phyloP scores from a whole-genome alignment of 2,329 filamentous ascomycete species.

The Myriosclerotinia duriaeana region DNA sequence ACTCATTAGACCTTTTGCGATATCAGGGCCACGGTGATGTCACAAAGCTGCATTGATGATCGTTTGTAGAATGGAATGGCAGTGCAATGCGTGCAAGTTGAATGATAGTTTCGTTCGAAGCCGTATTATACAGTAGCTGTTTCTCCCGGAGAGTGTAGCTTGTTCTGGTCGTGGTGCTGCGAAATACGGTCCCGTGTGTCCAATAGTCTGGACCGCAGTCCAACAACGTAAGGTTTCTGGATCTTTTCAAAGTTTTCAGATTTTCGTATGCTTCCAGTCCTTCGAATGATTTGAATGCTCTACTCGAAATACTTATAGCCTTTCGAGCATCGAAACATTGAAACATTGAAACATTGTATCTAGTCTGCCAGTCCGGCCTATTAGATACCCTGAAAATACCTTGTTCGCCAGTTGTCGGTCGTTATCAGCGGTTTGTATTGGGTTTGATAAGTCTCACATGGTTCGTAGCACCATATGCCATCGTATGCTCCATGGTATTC shows the following conservation, averaged over 20 bases:
- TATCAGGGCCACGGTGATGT: neutral
- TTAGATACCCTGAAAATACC: too few species aligned
- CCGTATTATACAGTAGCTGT: neutral
- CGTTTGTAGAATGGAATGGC: neutral
- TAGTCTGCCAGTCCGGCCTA: too few species aligned
- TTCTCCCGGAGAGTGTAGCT: neutral
- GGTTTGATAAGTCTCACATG: neutral
- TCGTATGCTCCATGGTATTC: neutral
- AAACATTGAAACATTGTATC: too few species aligned
- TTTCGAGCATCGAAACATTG: too few species aligned
- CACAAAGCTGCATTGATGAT: neutral
- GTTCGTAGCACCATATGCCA: neutral
- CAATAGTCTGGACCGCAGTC: too few species aligned
- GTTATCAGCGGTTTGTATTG: neutral
- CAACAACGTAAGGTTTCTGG: too few species aligned
- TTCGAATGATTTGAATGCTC: too few species aligned
- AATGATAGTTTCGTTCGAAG: neutral
- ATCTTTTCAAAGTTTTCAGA: too few species aligned
- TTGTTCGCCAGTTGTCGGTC: neutral
- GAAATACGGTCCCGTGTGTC: neutral
- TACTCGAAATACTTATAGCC: too few species aligned
- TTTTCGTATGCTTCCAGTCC: too few species aligned
- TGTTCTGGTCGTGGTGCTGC: neutral
- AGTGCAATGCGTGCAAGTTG: neutral
- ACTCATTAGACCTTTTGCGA: neutral